Base-by-base conservation (phyloP, 768 basidiomycete species). In the Mycena albidolilacea region DNA sequence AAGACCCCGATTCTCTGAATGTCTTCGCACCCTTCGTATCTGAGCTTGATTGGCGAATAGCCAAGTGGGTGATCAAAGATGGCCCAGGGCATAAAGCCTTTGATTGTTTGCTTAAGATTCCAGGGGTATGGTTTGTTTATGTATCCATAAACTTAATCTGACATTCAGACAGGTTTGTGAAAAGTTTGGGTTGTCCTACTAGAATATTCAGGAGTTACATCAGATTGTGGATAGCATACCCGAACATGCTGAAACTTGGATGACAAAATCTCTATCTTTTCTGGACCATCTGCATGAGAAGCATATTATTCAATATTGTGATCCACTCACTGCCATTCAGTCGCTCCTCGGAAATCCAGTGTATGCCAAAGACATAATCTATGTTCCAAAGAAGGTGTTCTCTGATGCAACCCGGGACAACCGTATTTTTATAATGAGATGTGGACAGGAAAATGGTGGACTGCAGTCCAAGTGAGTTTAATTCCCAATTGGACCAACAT, bases 371-470 rank as follows among this genome's bases (percentile, higher is more conserved):
- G 23, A 76, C 7, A 77, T 86, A 54, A 65, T 76, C 1, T 80
- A 79, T 64, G 19, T 37, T 21, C 82, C 84, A 0, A 69, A 75
- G 17, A 70, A 77, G 14, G 72, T 84, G 0, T 85, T 76, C 38
- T 19, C 67, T 4, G 73, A 79, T 61, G 12, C 59, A 5, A n/a
- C 41, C 5, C 58, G 67, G 8, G 66, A 74, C 7, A 77, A 74
- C 1, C 74, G 79, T 5, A 67, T 81, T 11, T 85, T 11, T 85
- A 78, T 63, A 75, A 79, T 23, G 82, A 86, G 71, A 85, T 85
- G 81, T 82, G 80, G 77, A 84, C 82, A 0, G 81, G 71, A 0
- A 73, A 82, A 21, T 85, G 83, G 84, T 84, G 84, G 84, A 75
- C 78, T 75, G 75, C 76, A 21, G 72, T 77, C 30, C 82, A 86